Base-by-base conservation (phyloP, 768 basidiomycete species). In the Leccinum boreale region DNA sequence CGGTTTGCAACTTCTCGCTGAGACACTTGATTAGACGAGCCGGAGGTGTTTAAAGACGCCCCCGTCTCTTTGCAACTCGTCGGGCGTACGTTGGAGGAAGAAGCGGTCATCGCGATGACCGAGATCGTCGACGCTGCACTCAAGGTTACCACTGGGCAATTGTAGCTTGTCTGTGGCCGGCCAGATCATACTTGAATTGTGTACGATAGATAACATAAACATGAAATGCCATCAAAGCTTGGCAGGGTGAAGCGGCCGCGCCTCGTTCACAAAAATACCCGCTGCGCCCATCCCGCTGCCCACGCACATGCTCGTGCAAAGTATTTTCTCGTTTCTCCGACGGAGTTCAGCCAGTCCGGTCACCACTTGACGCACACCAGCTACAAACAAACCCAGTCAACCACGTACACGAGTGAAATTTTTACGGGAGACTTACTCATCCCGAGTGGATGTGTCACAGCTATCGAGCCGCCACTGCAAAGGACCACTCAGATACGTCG, bases 391-490 rank as follows among this genome's bases (percentile, higher is more conserved):
- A 31, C 1, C 1, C 29, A 31, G 11, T 31, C 11, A 31, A 31
- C 29, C 29, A 1, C 29, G 11, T 44, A 48, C 9, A 42, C 10
- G 39, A 35, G 14, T 17, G 24, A 44, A 28, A 17, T 19, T 39
- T 23, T 35, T 19, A 31, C 4, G 45, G 44, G 9, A 19, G 17
- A 73, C 86, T 59, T 71, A 92, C 90, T 92, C 86, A 92, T 90
- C 60, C 89, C 90, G 14, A 92, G 75, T 17, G 90, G 90, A 72
- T 92, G 90, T 5, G 87, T 84, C 23, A 92, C 77, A 7, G 92
- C 89, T 59, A 95, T 94, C 1, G 92, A 85, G 10, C 93, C 91
- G 17, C 93, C 93, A 64, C 89, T 92, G 58, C 49, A 65, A 52
- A 17, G 5, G 6, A 42, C 3, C 9, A n/a, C 10, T 61, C 10